Percentiles rank a stretch among this genome's conserved stretches.
Evolutionary conservation across 179 eudicot species (phyloP).

Genomic region (Patellifolia procumbens): DNA sequence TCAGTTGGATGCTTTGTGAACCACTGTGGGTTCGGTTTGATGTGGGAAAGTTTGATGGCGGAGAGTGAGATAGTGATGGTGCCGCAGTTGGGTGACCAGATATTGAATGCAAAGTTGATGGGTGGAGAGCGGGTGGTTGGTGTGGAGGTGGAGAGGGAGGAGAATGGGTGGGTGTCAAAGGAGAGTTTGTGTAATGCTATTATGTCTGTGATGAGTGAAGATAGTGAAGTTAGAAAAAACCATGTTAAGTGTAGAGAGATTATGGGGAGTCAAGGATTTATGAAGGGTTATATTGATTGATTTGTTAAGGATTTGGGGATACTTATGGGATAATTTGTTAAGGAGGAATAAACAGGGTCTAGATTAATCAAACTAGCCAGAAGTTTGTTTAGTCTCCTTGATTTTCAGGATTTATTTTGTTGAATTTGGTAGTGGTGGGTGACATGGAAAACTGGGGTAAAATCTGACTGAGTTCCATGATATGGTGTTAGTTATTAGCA

Average conservation of each 20-base stretch:
- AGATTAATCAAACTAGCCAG: no score
- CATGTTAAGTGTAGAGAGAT: slow-evolving; percentile 54
- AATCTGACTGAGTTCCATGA: no score
- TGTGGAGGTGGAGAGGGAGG: slow-evolving; percentile 62
- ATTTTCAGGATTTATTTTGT: no score
- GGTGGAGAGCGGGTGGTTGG: slow-evolving; percentile 60
- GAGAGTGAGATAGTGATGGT: slow-evolving; percentile 58
- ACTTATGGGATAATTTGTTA: slow-evolving; percentile 22
- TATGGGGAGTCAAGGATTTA: slow-evolving; percentile 38
- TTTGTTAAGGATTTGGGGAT: slow-evolving; percentile 44
- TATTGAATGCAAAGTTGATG: slow-evolving; percentile 58
- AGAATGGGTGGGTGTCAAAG: slow-evolving; percentile 64
- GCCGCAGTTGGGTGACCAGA: slow-evolving; percentile 67
- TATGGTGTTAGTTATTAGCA: no score
- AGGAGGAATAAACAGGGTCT: no score
- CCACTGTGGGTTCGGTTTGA: slow-evolving; percentile 81
- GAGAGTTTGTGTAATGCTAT: slow-evolving; percentile 59
- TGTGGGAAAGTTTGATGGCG: slow-evolving; percentile 75
- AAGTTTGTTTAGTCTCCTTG: no score
- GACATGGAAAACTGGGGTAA: no score
- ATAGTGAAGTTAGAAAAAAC: slow-evolving; percentile 40
- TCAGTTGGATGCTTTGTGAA: no score
- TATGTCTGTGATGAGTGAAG: slow-evolving; percentile 49
- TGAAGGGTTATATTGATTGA: slow-evolving; percentile 49
- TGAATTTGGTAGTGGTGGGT: no score